phyloP scores from a whole-genome alignment of 139 green algal species.

The Chlamydomonas applanata region DNA sequence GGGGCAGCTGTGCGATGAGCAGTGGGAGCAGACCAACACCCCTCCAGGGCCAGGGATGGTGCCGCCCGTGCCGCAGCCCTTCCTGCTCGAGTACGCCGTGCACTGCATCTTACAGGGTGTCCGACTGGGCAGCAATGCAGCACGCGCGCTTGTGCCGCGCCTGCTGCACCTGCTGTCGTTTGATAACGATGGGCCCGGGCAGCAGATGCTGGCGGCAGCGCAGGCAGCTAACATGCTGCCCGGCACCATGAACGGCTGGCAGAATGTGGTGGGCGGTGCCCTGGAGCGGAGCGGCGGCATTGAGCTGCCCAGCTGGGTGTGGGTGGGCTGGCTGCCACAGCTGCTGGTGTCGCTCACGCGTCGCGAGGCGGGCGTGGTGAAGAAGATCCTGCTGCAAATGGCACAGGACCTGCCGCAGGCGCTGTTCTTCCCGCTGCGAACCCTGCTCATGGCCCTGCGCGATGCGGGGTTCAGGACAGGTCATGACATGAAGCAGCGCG shows the following conservation, averaged over 20 bases:
- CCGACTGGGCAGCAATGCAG: constrained; percentile 51
- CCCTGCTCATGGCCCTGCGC: constrained; percentile 73
- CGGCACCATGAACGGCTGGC: background rate
- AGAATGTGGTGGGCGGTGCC: constrained; percentile 27
- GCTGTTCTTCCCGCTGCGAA: constrained; percentile 89
- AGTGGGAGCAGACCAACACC: constrained; percentile 39
- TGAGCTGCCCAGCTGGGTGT: constrained; percentile 84
- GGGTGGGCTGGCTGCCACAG: constrained; percentile 91
- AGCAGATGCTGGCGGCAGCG: background rate
- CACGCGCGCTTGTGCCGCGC: constrained; percentile 71
- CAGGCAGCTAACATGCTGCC: background rate
- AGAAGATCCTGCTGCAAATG: constrained; percentile 1
- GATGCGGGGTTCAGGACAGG: constrained; percentile 61
- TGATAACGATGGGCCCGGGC: constrained; percentile 52
- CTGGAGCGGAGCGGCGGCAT: constrained; percentile 29
- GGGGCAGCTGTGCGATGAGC: constrained; percentile 84
- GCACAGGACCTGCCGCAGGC: constrained; percentile 64
- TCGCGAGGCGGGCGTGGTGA: constrained; percentile 23
- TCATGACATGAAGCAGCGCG: constrained; percentile 31
- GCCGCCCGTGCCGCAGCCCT: background rate
- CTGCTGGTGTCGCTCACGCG: constrained; percentile 84
- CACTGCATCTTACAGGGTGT: constrained; percentile 81
- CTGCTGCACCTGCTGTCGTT: constrained; percentile 89
- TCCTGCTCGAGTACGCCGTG: constrained; percentile 85
- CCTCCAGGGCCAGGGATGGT: background rate